phyloP scores from a whole-genome alignment of 352 stramenopile genomes.

The Phytopythium oedochilum region DNA sequence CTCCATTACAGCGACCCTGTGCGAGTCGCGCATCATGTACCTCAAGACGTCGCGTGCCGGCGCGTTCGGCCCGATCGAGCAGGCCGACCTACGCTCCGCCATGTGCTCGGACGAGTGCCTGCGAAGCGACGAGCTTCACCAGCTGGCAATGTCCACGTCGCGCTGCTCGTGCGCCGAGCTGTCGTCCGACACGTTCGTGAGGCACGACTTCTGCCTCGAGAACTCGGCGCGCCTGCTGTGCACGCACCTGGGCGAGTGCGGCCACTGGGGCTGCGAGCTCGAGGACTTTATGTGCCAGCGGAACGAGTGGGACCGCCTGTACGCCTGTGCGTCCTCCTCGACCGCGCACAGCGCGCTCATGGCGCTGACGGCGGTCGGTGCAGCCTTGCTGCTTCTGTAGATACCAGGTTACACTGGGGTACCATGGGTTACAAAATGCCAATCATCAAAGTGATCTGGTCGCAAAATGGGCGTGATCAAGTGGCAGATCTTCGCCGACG shows the following conservation, averaged over 20 bases:
- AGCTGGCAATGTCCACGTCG: constrained; percentile 63
- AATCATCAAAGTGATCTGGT: constrained; percentile 1
- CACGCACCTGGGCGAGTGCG: constrained; percentile 82
- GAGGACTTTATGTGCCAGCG: constrained; percentile 90
- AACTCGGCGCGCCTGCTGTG: constrained; percentile 83
- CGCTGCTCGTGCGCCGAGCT: constrained; percentile 82
- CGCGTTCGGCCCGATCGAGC: constrained; percentile 50
- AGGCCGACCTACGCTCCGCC: constrained; percentile 58
- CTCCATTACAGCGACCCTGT: constrained; percentile 68
- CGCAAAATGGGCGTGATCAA: constrained; percentile 9
- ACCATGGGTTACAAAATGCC: constrained; percentile 9
- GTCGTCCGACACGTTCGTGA: constrained; percentile 58
- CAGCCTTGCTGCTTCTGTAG: constrained; percentile 16
- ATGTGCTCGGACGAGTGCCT: constrained; percentile 89
- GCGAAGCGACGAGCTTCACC: constrained; percentile 71
- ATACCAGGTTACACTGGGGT: constrained; percentile 1
- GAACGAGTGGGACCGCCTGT: constrained; percentile 81
- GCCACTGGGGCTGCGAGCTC: constrained; percentile 80
- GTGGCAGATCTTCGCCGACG: constrained; percentile 30
- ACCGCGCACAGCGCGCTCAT: constrained; percentile 8
- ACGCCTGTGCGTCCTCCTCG: constrained; percentile 34
- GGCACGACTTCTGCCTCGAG: constrained; percentile 75
- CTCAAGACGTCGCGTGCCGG: constrained; percentile 56
- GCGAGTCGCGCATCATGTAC: constrained; percentile 72
- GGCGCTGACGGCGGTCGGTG: constrained; percentile 11